Evolutionary conservation across 768 basidiomycete species (phyloP).

Genomic region (Tricholoma hemisulphureum): DNA sequence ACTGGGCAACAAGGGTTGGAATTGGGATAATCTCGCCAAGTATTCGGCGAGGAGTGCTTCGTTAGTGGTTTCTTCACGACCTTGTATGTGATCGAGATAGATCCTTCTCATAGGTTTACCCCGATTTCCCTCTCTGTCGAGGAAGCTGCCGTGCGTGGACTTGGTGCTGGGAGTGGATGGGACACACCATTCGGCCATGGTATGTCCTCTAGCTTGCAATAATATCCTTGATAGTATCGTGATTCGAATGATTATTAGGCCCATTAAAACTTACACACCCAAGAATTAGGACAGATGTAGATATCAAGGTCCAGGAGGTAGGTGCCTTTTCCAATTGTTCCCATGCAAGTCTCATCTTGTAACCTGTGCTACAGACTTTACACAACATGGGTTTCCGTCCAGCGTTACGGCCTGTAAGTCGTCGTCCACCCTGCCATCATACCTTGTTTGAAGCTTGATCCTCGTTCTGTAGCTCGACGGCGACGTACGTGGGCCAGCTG

Average conservation of each 20-base stretch:
- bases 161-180: not conserved
- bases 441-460: not conserved
- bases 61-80: not conserved
- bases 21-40: conserved; percentile 41
- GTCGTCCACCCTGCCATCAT: not conserved
- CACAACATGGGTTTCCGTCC: not conserved
- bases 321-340: not conserved
- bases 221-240: not conserved
- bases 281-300: not conserved
- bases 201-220: not conserved
- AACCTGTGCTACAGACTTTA: not conserved
- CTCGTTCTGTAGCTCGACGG: not conserved
- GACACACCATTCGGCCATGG: not conserved
- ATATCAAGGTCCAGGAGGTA: not conserved
- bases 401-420: not conserved
- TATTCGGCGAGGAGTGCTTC: conserved; percentile 18
- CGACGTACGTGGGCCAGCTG: not conserved
- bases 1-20: conserved; percentile 53
- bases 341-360: too few relatives aligned
- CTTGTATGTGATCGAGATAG: not conserved
- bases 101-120: not conserved
- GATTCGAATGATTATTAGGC: not conserved
- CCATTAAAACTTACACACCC: not conserved
- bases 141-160: not conserved
- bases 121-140: not conserved